Conservation (phyloP, 352 stramenopile species). For the Phytophthora uliginosa region DNA sequence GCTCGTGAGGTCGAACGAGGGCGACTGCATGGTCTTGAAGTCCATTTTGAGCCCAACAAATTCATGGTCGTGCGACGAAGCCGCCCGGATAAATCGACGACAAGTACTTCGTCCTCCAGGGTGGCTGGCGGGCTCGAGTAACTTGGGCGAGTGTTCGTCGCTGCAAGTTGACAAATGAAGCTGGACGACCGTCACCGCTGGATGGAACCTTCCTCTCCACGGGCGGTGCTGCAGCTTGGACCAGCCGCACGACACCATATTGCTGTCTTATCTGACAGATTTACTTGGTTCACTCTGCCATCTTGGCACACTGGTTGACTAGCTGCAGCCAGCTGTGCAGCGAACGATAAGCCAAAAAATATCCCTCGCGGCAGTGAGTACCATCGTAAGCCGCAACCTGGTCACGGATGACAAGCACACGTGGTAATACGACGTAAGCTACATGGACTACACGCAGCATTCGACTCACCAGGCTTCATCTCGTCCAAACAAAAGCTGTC, state of each 20-base stretch:
- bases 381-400: slow-evolving; percentile 9
- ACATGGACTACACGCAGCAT: neutral
- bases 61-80: slow-evolving; percentile 24
- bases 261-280: slow-evolving; percentile 29
- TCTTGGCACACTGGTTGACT: slow-evolving; percentile 3
- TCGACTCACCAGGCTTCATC: neutral
- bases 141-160: slow-evolving; percentile 19
- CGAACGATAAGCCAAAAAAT: slow-evolving; percentile 3
- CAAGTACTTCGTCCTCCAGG: slow-evolving; percentile 33
- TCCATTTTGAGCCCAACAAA: slow-evolving; percentile 26
- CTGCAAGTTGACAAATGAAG: slow-evolving; percentile 16
- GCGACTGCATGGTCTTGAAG: slow-evolving; percentile 29
- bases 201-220: neutral
- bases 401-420: neutral
- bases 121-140: neutral
- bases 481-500: neutral
- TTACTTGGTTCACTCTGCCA: slow-evolving; percentile 23
- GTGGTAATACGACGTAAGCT: slow-evolving; percentile 1
- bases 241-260: slow-evolving; percentile 20
- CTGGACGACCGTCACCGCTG: neutral
- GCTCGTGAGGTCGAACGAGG: slow-evolving; percentile 20
- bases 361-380: neutral
- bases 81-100: slow-evolving; percentile 29
- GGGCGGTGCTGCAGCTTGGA: slow-evolving; percentile 1
- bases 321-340: slow-evolving; percentile 5